Percentiles rank a stretch among this genome's conserved stretches.
phyloP scores from a whole-genome alignment of 257 asterid species.

The Perilla frutescens region DNA sequence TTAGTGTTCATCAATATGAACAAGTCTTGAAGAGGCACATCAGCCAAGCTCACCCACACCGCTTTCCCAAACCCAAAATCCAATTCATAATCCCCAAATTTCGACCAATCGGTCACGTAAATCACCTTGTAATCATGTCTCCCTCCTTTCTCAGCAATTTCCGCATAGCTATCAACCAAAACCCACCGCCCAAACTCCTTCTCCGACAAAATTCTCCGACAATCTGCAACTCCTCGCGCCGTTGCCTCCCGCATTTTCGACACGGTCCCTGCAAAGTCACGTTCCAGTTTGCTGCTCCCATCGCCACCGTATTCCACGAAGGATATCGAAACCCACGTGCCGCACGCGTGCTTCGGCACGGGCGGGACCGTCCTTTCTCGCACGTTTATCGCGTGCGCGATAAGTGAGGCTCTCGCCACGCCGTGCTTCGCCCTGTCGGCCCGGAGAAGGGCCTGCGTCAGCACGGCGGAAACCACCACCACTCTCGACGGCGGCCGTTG shows the following conservation, averaged over 20 bases:
- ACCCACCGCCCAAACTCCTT: constrained; percentile 29
- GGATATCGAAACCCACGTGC: constrained; percentile 25
- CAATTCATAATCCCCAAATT: constrained; percentile 37
- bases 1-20: constrained; percentile 39
- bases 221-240: constrained; percentile 17
- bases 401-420: background rate
- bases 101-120: constrained; percentile 41
- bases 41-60: constrained; percentile 39
- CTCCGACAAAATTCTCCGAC: constrained; percentile 22
- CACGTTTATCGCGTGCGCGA: constrained; percentile 14
- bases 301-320: background rate
- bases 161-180: constrained; percentile 14
- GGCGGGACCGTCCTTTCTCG: constrained; percentile 20
- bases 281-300: background rate
- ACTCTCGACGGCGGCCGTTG: constrained; percentile 23
- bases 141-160: background rate
- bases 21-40: constrained; percentile 30
- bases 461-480: constrained; percentile 21
- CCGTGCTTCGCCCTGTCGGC: constrained; percentile 20
- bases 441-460: constrained; percentile 22
- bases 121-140: constrained; percentile 24
- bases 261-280: constrained; percentile 8
- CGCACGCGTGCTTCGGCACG: constrained; percentile 28
- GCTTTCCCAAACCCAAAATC: constrained; percentile 49
- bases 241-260: constrained; percentile 10